Evolutionary conservation across 2,329 filamentous ascomycete genomes (phyloP), one percentile per base, ranked within the genome.

Genomic region (Xylariaceae sp.): DNA sequence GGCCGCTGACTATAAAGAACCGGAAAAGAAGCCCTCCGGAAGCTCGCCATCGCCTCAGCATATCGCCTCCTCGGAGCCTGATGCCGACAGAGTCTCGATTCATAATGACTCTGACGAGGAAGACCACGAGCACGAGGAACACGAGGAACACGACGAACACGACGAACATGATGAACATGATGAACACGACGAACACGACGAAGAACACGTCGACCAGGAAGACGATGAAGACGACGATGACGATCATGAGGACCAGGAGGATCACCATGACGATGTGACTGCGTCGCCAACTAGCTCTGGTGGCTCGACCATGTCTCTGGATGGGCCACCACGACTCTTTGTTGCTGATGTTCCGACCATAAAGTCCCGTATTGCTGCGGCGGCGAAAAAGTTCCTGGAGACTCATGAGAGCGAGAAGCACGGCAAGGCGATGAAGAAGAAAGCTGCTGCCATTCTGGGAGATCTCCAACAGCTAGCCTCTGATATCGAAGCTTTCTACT

Each of bases 311-410:
- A 76, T 80, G 69, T 81, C 78, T 18, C 61, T 80, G 17, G 75
- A 81, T 48, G 69, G 69, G 4, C 72, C 74, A 11, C 66, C 71
- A 6, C 66, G 69, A 18, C 66, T 68, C 11, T 63, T 69, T 28
- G 53, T 68, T 11, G 66, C 69, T 8, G 70, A 74, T 57, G 52
- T 63, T 38, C 70, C 65, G 48, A 77, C 79, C 24, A 74, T 86
- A 57, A 77, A 85, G 48, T 75, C 86, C 37, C 72, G 84, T 42
- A 92, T 95, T 50, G 78, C 81, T 12, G 68, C 79, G 21, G 76
- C 84, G 42, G 89, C 92, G 0, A 86, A 85, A 61, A 84, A 77
- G 38, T 96, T 98, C 59, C 66, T 97, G 24, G 83, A 89, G 41
- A 71, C 76, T 0, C 88, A 97, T 50, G 88, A 96, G 60, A 81